These are phyloP conservation scores for Calonectria hongkongensis DNA, from an alignment of 2,329 filamentous ascomycete genomes.

Conservation along the genomic window DNA sequence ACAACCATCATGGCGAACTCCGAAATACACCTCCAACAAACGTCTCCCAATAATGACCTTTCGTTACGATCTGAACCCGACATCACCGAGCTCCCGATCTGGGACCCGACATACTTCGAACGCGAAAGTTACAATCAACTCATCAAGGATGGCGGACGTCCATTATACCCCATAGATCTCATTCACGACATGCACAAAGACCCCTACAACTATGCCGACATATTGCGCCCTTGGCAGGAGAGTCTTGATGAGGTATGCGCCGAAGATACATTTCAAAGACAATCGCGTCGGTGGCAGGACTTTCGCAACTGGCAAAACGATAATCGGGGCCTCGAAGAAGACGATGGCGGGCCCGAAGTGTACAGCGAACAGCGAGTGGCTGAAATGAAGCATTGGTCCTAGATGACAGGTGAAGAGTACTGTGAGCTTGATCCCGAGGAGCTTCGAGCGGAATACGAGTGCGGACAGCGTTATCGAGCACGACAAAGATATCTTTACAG, in stretches of 20 bases:
- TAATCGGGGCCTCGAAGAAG: background rate
- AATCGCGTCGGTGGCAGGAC: background rate
- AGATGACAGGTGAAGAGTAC: background rate
- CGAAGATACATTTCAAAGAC: background rate
- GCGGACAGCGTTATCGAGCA: background rate
- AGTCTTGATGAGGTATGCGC: no score
- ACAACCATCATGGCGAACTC: no score
- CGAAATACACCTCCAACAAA: no score
- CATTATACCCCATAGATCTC: background rate
- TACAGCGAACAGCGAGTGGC: background rate
- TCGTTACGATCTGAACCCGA: no score
- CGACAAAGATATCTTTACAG: conserved; percentile 3
- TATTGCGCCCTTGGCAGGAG: background rate
- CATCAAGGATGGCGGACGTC: background rate
- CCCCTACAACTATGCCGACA: background rate
- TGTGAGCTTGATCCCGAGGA: background rate
- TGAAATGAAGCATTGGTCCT: background rate
- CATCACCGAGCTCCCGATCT: no score
- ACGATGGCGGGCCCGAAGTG: background rate
- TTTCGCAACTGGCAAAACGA: background rate
- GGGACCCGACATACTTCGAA: no score
- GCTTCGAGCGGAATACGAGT: background rate
- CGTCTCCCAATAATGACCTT: no score
- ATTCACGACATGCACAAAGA: background rate
- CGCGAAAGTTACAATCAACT: background rate